Conservation (phyloP, 345 rosid genomes). For the Firmiana major region DNA sequence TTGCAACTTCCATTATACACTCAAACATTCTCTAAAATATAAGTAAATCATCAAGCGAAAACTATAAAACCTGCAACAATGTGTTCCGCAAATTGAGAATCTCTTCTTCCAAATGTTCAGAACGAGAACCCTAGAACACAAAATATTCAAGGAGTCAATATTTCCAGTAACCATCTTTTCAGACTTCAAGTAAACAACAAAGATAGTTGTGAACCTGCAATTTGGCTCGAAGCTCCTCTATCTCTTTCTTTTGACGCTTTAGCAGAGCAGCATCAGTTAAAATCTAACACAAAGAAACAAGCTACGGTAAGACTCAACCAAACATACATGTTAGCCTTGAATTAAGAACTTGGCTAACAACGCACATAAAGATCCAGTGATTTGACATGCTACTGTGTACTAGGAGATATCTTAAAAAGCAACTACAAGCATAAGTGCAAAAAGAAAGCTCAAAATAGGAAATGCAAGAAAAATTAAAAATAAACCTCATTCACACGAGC, state of each 20-base stretch:
- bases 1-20: slow-evolving; percentile 15
- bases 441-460: not conserved
- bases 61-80: slow-evolving; percentile 62
- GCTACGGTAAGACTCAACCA: not conserved
- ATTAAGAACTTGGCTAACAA: not conserved
- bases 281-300: slow-evolving; percentile 41
- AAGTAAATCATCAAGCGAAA: slow-evolving; percentile 13
- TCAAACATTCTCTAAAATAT: slow-evolving; percentile 3
- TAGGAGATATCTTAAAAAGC: not conserved
- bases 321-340: slow-evolving; percentile 7
- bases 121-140: slow-evolving; percentile 65
- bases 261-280: slow-evolving; percentile 91
- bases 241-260: slow-evolving; percentile 97
- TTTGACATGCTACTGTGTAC: slow-evolving; percentile 1
- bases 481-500: slow-evolving; percentile 92
- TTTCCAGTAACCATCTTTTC: not conserved
- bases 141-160: slow-evolving; percentile 4
- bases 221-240: slow-evolving; percentile 94
- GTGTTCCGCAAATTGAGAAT: slow-evolving; percentile 87
- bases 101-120: slow-evolving; percentile 84
- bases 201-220: slow-evolving; percentile 45
- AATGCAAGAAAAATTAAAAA: slow-evolving; percentile 22
- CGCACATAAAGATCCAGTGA: slow-evolving; percentile 5
- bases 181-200: not conserved
- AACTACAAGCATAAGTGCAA: not conserved